phyloP scores from a whole-genome alignment of 225 moss, liverwort and hornwort genomes.

The Rhytidiadelphus loreus region DNA sequence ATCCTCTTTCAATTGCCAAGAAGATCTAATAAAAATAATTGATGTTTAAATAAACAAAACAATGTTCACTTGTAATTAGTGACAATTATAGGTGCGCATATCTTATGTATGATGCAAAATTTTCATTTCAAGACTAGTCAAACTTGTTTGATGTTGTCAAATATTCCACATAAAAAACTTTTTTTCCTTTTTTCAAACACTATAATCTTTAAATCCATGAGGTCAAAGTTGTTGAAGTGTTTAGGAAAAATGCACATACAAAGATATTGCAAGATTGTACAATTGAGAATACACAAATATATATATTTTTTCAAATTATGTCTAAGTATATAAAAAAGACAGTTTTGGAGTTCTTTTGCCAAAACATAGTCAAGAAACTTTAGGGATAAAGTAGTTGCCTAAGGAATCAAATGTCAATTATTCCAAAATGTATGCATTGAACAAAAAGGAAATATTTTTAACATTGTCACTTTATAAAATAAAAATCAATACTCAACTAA shows the following conservation, averaged over 20 bases:
- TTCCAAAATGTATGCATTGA: background rate
- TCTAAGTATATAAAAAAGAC: background rate
- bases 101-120: background rate
- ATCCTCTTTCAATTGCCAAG: background rate
- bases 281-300: background rate
- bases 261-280: background rate
- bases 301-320: background rate
- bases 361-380: background rate
- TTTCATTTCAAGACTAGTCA: background rate
- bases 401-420: background rate
- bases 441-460: background rate
- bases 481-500: background rate
- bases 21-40: background rate
- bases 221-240: background rate
- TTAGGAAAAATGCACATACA: background rate
- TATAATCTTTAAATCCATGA: background rate
- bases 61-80: background rate
- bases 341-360: background rate
- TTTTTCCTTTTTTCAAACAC: fast-evolving
- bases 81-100: background rate
- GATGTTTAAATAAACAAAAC: background rate
- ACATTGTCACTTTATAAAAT: background rate
- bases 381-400: background rate
- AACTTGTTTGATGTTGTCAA: background rate
- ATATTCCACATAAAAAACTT: background rate